Percentiles rank a stretch among this genome's conserved stretches.
Conservation (phyloP, 768 basidiomycete genomes). For the Xerocomellus chrysenteron region DNA sequence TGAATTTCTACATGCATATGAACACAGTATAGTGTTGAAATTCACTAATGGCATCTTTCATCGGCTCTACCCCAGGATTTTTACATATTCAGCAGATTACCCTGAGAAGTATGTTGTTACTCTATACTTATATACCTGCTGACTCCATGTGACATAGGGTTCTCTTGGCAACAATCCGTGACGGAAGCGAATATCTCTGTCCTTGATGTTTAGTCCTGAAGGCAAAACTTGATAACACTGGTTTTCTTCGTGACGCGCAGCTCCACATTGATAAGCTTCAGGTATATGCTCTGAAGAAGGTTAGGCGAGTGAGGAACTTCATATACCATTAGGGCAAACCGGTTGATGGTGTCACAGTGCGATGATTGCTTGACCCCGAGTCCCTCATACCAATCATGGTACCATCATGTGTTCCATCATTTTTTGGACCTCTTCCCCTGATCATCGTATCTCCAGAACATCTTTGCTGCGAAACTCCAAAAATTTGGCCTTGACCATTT, state of each 20-base stretch:
- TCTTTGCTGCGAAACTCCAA: constrained; percentile 27
- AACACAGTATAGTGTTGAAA: background rate
- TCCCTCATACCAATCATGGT: background rate
- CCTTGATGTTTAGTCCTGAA: background rate
- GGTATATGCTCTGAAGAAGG: background rate
- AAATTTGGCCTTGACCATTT: constrained; percentile 22
- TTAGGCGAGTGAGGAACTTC: background rate
- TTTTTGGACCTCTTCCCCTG: too few species aligned
- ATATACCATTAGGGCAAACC: background rate
- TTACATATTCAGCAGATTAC: background rate
- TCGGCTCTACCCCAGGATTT: background rate
- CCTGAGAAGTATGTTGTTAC: background rate
- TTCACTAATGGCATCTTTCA: background rate
- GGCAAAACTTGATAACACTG: background rate
- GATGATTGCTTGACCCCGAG: background rate
- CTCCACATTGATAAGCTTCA: background rate
- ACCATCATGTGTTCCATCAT: background rate
- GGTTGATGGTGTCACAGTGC: background rate
- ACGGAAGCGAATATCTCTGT: background rate
- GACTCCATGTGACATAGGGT: constrained; percentile 24
- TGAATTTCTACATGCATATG: background rate
- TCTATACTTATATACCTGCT: background rate
- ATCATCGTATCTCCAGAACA: constrained; percentile 25
- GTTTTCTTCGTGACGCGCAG: constrained; percentile 14
- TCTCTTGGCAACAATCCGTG: background rate